phyloP scores from a whole-genome alignment of 768 basidiomycete genomes.

The Lactarius sp. region DNA sequence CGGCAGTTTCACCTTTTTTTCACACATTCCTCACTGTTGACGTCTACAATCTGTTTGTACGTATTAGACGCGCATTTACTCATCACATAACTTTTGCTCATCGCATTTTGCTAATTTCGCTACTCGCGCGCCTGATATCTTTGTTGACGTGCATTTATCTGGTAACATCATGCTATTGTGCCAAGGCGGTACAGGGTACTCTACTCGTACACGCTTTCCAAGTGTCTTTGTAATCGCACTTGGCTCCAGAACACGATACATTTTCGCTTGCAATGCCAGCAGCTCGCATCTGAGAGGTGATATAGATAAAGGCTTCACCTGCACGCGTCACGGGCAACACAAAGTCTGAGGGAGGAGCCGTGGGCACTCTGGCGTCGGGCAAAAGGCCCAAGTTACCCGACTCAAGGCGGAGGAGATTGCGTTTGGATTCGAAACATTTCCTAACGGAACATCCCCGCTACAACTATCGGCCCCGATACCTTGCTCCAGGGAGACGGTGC shows the following conservation, averaged over 20 bases:
- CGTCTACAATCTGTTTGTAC: constrained; percentile 45
- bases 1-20: constrained; percentile 28
- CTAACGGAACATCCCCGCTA: constrained; percentile 68
- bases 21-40: constrained; percentile 23
- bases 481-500: constrained; percentile 65
- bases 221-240: constrained; percentile 4
- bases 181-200: constrained; percentile 5
- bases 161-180: constrained; percentile 8
- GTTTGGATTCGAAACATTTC: not conserved
- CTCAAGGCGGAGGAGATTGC: not conserved
- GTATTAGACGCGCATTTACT: constrained; percentile 62
- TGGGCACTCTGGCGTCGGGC: not conserved
- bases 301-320: not conserved
- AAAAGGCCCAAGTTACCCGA: not conserved
- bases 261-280: not conserved
- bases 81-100: constrained; percentile 28
- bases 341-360: not conserved
- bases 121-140: constrained; percentile 18
- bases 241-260: not conserved
- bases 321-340: not conserved
- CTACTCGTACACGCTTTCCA: constrained; percentile 1
- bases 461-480: constrained; percentile 58
- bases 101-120: constrained; percentile 34
- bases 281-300: not conserved
- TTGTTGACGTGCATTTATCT: constrained; percentile 8